Conservation (phyloP, 805 yeast genomes). For the Debaryomyces maramus region DNA sequence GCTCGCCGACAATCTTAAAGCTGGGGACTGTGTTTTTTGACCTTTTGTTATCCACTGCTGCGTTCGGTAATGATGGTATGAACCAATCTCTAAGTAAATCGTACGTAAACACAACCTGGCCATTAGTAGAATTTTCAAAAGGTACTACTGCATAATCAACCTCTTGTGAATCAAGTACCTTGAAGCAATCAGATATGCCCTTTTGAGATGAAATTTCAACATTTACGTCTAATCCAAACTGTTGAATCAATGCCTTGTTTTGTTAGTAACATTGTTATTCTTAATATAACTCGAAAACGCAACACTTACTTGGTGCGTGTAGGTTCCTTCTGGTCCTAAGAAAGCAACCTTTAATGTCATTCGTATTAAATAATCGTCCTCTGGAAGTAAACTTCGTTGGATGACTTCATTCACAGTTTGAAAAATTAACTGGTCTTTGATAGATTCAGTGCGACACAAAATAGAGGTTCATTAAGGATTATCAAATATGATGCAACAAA, state of each 20-base stretch:
- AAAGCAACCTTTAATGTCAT: constrained; percentile 55
- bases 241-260: constrained; percentile 48
- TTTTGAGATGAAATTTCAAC: constrained; percentile 36
- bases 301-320: constrained; percentile 74
- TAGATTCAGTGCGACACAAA: no score
- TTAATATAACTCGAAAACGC: neutral
- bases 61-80: constrained; percentile 25
- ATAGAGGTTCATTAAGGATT: no score
- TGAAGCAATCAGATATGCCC: constrained; percentile 63
- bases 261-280: constrained; percentile 4
- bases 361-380: neutral
- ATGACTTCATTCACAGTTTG: no score
- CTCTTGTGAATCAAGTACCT: constrained; percentile 38
- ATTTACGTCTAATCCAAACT: constrained; percentile 42
- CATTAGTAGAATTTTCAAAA: constrained; percentile 91
- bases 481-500: no score
- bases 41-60: neutral
- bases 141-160: constrained; percentile 83
- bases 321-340: constrained; percentile 90
- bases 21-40: constrained; percentile 23
- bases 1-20: constrained; percentile 69
- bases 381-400: no score
- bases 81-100: constrained; percentile 76
- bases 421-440: no score
- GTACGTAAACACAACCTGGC: constrained; percentile 84